phyloP scores from a whole-genome alignment of 768 basidiomycete species.

The Auriscalpium orientale region DNA sequence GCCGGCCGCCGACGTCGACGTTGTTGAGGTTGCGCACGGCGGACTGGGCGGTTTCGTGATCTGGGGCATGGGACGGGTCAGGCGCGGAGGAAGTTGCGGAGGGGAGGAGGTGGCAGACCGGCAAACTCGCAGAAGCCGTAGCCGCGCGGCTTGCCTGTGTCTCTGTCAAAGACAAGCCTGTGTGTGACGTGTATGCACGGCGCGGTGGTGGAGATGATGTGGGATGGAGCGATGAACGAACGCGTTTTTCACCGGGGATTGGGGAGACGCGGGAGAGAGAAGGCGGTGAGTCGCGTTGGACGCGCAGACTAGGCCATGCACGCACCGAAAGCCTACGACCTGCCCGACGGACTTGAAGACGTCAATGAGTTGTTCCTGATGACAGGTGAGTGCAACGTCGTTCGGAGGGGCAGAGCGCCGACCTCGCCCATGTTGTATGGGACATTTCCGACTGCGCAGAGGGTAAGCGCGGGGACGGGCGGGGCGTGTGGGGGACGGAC shows the following conservation, averaged over 20 bases:
- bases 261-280: not conserved
- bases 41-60: constrained; percentile 92
- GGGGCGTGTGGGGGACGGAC: constrained; percentile 30
- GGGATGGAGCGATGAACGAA: no score
- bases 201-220: no score
- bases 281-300: not conserved
- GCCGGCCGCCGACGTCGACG: constrained; percentile 85
- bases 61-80: constrained; percentile 32
- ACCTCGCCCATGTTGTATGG: constrained; percentile 85
- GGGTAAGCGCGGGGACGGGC: not conserved
- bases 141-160: constrained; percentile 91
- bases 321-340: constrained; percentile 82
- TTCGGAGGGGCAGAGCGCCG: constrained; percentile 15
- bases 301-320: not conserved
- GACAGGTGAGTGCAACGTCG: not conserved
- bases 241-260: no score
- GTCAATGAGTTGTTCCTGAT: constrained; percentile 73
- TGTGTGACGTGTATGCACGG: not conserved
- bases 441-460: constrained; percentile 67
- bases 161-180: constrained; percentile 83
- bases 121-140: constrained; percentile 93
- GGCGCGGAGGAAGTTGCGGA: not conserved
- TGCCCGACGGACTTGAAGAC: constrained; percentile 86
- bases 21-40: constrained; percentile 96
- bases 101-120: constrained; percentile 38